Conservation (phyloP, 345 rosid genomes). For the Salix koriyanagi region DNA sequence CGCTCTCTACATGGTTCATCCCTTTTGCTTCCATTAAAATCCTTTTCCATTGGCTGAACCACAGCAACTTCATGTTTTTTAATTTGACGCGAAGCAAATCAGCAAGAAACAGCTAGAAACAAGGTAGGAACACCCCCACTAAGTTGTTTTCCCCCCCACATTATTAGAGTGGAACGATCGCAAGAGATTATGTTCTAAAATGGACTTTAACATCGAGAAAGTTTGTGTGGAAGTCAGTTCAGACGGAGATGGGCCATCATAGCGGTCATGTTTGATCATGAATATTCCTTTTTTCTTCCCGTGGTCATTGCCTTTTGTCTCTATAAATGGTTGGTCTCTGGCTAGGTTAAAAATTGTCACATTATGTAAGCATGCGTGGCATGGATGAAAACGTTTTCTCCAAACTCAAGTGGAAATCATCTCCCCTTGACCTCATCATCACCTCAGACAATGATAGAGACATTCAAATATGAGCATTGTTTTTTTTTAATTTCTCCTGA, state of each 20-base stretch:
- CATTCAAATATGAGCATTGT: not conserved
- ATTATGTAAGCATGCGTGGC: conserved; percentile 6
- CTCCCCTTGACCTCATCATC: conserved; percentile 37
- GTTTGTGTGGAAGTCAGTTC: conserved; percentile 34
- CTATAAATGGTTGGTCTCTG: not conserved
- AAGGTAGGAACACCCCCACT: not conserved
- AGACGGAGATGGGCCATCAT: conserved; percentile 15
- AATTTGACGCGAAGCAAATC: not conserved
- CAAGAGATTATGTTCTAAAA: conserved; percentile 11
- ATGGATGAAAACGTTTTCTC: conserved; percentile 20
- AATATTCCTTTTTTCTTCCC: not conserved
- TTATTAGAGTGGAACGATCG: conserved; percentile 34
- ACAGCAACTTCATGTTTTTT: not conserved
- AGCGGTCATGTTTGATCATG: not conserved
- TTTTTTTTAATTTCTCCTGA: not conserved
- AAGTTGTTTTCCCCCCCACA: conserved; percentile 8
- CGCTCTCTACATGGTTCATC: not conserved
- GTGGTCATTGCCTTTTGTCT: conserved; percentile 18
- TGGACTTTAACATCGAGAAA: conserved; percentile 10
- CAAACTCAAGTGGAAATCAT: conserved; percentile 43
- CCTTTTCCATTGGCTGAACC: not conserved
- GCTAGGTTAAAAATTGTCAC: not conserved
- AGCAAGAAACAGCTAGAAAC: too few species aligned
- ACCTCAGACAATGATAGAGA: conserved; percentile 2
- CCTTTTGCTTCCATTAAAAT: not conserved